phyloP scores from a whole-genome alignment of 495 filamentous ascomycete genomes.

The Talaromyces stipitatus region DNA sequence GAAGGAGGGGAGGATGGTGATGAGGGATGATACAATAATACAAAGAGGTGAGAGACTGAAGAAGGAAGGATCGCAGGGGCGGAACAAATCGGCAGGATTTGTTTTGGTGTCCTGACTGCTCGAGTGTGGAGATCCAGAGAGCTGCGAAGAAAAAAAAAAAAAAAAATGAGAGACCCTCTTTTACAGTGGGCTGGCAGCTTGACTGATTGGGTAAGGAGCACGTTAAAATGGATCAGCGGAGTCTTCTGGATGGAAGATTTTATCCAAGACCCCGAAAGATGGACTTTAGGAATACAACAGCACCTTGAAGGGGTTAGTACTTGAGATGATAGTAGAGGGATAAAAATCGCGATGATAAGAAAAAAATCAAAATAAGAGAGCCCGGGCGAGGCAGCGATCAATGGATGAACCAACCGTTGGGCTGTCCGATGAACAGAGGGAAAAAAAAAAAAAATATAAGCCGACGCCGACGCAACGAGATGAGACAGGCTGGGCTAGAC shows the following conservation, averaged over 20 bases:
- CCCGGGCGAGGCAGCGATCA: background rate
- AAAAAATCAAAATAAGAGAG: background rate
- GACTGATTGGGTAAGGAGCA: conserved; percentile 1
- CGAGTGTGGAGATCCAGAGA: background rate
- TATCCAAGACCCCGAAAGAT: background rate
- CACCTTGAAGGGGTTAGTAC: background rate
- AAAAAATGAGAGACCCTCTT: background rate
- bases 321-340: too few species aligned
- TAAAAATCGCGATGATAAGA: background rate
- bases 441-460: background rate
- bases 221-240: background rate
- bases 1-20: background rate
- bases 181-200: background rate
- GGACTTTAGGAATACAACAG: background rate
- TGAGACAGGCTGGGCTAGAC: background rate
- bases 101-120: background rate
- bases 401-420: background rate
- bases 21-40: conserved; percentile 8
- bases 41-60: conserved; percentile 2
- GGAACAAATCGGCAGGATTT: conserved; percentile 6
- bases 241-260: background rate
- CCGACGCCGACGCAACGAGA: background rate
- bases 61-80: conserved; percentile 1
- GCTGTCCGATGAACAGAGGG: background rate
- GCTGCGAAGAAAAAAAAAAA: background rate